Evolutionary conservation across 768 basidiomycete species (phyloP), one percentile per base, ranked within the genome.

Genomic region (Amanita thiersii): DNA sequence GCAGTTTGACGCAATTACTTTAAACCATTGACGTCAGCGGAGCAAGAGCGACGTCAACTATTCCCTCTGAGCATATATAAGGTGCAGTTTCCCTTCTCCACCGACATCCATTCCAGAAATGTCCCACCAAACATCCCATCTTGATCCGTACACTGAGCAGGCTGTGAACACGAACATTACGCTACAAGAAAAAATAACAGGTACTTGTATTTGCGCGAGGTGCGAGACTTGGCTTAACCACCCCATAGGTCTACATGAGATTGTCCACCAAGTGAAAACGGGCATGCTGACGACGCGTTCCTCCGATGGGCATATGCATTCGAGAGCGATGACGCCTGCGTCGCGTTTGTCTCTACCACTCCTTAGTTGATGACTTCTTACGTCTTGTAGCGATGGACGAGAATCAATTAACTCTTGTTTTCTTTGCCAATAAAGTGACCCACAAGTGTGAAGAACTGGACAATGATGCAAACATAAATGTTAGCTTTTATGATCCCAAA

Each of bases 211-310:
- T 19, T 24, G n/a, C 20, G 28, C 18, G 15, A 33, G 15, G 24
- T 6, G 17, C 21, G 9, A 37, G 18, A 20, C 37, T 23, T 35
- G 20, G 24, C 38, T 37, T 26, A n/a, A n/a, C 25, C n/a, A 14
- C 65, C 59, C 58, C 39, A 12, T 20, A 83, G 82, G 70, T 39
- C 70, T 89, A 21, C 77, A 81, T 47, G 64, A 65, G 18, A 75
- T 91, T 43, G 56, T 89, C 41, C 72, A 77, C 44, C 61, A 65
- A 1, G 77, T 79, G 6, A 68, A 75, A 51, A 78, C 73, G 0
- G 84, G 81, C 39, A 87, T 91, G 81, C 62, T 92, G 14, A 84
- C 85, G 7, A 87, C 86, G 10, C 79, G 82, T 26, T 70, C 77
- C 12, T 54, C 69, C 10, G 66, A 75, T 41, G 87, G 86, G 1